These are phyloP conservation scores for Saprolegnia diclina DNA, from an alignment of 352 stramenopile species.

Conservation along the genomic window DNA sequence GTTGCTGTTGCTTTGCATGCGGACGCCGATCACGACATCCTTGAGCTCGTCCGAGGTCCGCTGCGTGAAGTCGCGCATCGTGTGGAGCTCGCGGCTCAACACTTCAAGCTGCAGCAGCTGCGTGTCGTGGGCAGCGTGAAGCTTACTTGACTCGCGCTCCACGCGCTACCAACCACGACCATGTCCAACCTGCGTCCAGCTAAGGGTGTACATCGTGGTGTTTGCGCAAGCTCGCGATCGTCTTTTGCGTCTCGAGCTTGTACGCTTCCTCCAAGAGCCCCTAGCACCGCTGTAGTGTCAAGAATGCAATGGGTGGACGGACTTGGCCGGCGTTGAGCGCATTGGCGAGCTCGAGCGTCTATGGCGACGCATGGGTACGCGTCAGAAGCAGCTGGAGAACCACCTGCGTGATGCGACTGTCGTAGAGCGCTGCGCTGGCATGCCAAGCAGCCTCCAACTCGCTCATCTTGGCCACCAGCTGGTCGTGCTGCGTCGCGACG, in stretches of 20 bases:
- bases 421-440: not conserved
- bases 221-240: not conserved
- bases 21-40: not conserved
- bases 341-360: conserved; percentile 18
- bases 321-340: conserved; percentile 11
- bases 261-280: conserved; percentile 15
- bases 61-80: not conserved
- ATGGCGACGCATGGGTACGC: not conserved
- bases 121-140: not conserved
- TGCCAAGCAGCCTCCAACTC: not conserved
- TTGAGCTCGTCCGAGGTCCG: not conserved
- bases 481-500: not conserved
- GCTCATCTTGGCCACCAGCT: not conserved
- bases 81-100: not conserved
- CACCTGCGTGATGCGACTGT: conserved; percentile 5
- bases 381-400: not conserved
- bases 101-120: conserved; percentile 8
- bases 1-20: conserved; percentile 3
- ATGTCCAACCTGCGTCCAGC: not conserved
- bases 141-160: not conserved
- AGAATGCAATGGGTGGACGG: not conserved
- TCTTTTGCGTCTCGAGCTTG: conserved; percentile 8
- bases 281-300: not conserved
- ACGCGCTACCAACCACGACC: not conserved
- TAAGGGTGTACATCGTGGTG: not conserved